Base-by-base conservation (phyloP, 306 rosid genomes). In the Ormosia emarginata region DNA sequence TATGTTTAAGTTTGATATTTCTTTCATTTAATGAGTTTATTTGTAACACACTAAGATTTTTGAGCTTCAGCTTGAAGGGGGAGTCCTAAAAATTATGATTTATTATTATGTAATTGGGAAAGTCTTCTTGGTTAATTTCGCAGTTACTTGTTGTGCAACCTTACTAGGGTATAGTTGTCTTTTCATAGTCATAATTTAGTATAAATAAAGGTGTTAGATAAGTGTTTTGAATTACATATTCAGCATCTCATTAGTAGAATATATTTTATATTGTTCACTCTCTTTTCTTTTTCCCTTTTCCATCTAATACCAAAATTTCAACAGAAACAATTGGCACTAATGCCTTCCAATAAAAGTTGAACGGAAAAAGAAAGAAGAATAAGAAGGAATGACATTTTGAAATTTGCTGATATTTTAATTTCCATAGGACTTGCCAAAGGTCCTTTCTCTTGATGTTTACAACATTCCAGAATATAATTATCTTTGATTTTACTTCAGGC, bases 401-500 rank as follows among this genome's bases (percentile, higher is more conserved):
- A 81, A 17, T 56, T 79, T 55, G 36, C 49, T 61, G 68, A 65
- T 79, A 73, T 66, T 67, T 84, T 67, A 58, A 74, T 58, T 83
- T 71, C 49, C 24, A 36, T 12, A 0, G 74, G 77, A 64, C 74
- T 63, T 55, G 2, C 43, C 37, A 11, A 70, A 62, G 40, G 40
- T 75, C 47, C 50, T 34, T 44, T 46, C 14, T 82, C 79, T 79
- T 50, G 36, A 32, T 82, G 70, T 52, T 74, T 75, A 56, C 17
- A 50, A 47, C 33, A 40, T 79, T 81, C 47, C 18, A 24, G 46
- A 82, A 76, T 52, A 39, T 79, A 62, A 81, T 75, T 46, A 36
- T 11, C 62, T 83, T 59, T 70, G 52, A 43, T 69, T 74, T 77
- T 81, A 59, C 58, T 84, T 79, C 89, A 94, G 97, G 95, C 94